Evolutionary conservation across 1,284 basidiomycete genomes (phyloP).

Genomic region (Anthracocystis walkeri): DNA sequence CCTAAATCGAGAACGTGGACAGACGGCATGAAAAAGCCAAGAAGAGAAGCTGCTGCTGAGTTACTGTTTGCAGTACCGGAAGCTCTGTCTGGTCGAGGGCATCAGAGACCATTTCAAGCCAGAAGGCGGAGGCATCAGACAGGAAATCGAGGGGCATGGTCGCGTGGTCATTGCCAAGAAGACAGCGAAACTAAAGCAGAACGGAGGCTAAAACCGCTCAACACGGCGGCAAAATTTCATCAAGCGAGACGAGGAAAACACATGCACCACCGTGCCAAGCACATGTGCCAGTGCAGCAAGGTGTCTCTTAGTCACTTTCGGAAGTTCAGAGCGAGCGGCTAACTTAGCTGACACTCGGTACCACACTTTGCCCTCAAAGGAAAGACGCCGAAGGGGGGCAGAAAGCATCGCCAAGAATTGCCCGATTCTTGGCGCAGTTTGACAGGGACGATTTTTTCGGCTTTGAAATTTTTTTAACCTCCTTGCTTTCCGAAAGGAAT

Average conservation of each 20-base stretch:
- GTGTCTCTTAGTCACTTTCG: neutral
- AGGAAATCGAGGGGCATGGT: neutral
- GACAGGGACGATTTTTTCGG: conserved; percentile 5
- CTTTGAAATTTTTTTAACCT: neutral
- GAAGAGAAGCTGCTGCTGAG: neutral
- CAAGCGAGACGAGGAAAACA: neutral
- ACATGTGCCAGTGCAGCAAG: conserved; percentile 1
- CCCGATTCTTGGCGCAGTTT: conserved; percentile 31
- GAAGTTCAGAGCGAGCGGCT: neutral
- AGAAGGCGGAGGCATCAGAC: neutral
- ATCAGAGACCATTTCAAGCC: neutral
- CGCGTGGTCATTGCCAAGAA: conserved; percentile 15
- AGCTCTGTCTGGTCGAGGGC: neutral
- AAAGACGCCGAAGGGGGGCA: neutral
- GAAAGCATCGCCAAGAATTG: conserved; percentile 24
- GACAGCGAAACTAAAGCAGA: neutral
- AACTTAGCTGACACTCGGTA: neutral
- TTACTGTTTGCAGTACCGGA: too few relatives aligned
- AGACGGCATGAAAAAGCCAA: conserved; percentile 4
- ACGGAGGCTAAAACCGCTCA: too few relatives aligned
- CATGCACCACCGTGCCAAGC: neutral
- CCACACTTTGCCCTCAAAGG: neutral
- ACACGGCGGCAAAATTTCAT: neutral
- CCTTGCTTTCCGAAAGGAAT: neutral
- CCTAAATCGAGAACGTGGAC: neutral